Base-by-base conservation (phyloP, 2,329 filamentous ascomycete species). In the Ceratocystis smalleyi region DNA sequence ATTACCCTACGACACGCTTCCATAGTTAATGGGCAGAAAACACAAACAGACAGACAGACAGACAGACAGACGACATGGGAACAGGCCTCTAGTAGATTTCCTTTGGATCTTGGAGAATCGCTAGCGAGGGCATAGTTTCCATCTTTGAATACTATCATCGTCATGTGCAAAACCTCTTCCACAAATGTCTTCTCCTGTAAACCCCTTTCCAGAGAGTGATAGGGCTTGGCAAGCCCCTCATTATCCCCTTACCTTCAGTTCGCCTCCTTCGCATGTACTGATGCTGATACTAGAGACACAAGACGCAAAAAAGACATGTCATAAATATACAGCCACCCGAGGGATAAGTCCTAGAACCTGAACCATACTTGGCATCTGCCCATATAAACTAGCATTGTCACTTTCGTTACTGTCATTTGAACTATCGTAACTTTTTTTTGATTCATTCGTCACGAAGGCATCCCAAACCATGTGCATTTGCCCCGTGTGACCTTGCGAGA, bases 381-480 rank as follows among this genome's bases (percentile, higher is more conserved):
- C 35, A 59, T 47, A 43, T 55, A 64, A 64, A 66, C 62, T 43
- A 64, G 57, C 65, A 66, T 61, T 61, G 30, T 61, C 62, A 62
- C 59, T 62, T 65, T 64, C 59, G 57, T 51, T 61, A 49, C 45
- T 49, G 59, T 66, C 60, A 66, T 57, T 45, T 62, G 62, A 63
- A 67, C 63, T 64, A 55, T 43, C 61, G 51, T 65, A 64, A 65
- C 61, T 64, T 59, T 65, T 66, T 65, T 65, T 66, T 67, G 61
- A 62, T 64, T 67, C 63, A 66, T 66, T 68, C 35, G 59, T 67
- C 65, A 65, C 62, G 61, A 67, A 65, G 63, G 66, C 54, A 63
- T 66, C 60, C 60, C 63, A 61, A 63, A 30, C 61, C 66, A 61
- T 55, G 59, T 57, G 60, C 62, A 66, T 61, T 55, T 40, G 49